phyloP scores from a whole-genome alignment of 768 basidiomycete genomes.

The Tylopilus sp. region DNA sequence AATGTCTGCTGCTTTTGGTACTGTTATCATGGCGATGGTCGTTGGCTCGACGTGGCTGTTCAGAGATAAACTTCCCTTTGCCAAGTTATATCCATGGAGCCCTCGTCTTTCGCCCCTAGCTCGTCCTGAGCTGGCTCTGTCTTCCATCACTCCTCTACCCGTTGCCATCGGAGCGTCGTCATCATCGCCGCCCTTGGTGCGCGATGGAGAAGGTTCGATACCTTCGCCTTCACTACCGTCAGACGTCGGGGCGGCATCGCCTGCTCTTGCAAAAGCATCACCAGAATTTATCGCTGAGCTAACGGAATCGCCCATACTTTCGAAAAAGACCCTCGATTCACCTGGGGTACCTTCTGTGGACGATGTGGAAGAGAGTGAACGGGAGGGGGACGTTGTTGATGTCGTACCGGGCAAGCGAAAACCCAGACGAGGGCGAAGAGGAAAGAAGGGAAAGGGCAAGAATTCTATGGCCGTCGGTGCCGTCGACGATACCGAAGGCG shows the following conservation, averaged over 20 bases:
- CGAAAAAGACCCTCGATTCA: conserved; percentile 9
- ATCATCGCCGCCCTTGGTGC: background rate
- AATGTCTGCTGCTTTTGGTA: conserved; percentile 15
- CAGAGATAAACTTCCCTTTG: conserved; percentile 16
- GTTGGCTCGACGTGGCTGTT: conserved; percentile 26
- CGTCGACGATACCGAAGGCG: conserved; percentile 24
- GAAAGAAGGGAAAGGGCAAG: conserved; percentile 50
- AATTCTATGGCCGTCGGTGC: conserved; percentile 4
- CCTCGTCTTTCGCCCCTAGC: background rate
- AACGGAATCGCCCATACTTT: conserved; percentile 2
- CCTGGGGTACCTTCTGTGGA: conserved; percentile 13
- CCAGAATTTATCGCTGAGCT: conserved; percentile 1
- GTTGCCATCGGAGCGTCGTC: background rate
- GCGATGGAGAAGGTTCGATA: background rate
- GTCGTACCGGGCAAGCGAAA: conserved; percentile 44
- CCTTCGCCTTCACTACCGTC: background rate
- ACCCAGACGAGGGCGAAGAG: conserved; percentile 39
- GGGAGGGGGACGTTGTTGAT: conserved; percentile 41
- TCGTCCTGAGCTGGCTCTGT: background rate
- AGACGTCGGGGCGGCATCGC: conserved; percentile 1
- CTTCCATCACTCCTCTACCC: background rate
- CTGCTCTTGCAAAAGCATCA: background rate
- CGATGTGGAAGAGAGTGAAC: conserved; percentile 60
- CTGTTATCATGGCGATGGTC: conserved; percentile 21
- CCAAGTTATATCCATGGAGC: conserved; percentile 10